Evolutionary conservation across 2,329 filamentous ascomycete genomes (phyloP).

Genomic region (Pseudopyricularia cyperi): DNA sequence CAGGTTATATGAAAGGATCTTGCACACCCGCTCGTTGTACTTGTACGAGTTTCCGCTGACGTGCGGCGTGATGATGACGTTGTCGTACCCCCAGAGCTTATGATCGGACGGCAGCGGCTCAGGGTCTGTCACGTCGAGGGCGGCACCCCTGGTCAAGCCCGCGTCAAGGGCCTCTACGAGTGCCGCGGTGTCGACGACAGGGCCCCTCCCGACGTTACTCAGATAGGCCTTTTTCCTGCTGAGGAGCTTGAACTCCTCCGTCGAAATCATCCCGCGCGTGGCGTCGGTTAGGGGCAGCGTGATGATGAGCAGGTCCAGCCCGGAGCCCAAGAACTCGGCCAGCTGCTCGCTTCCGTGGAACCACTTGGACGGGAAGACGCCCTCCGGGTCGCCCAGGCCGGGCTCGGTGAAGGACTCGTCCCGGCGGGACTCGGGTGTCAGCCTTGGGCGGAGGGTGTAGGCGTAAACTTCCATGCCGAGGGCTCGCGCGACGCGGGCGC

Average conservation of each 20-base stretch:
- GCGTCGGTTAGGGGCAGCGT: slow-evolving; percentile 24
- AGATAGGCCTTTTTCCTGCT: slow-evolving; percentile 31
- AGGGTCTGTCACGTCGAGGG: slow-evolving; percentile 54
- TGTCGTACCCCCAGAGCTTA: slow-evolving; percentile 46
- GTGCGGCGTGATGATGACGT: slow-evolving; percentile 36
- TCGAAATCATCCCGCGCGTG: slow-evolving; percentile 26
- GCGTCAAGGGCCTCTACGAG: slow-evolving; percentile 35
- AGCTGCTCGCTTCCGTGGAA: slow-evolving; percentile 22
- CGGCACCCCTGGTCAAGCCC: slow-evolving; percentile 32
- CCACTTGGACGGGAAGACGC: slow-evolving; percentile 25
- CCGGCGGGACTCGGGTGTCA: slow-evolving; percentile 42
- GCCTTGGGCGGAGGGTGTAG: slow-evolving; percentile 41
- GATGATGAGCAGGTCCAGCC: slow-evolving; percentile 27
- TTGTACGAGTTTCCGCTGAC: slow-evolving; percentile 8
- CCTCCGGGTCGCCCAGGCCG: slow-evolving; percentile 36
- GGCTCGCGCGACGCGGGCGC: slow-evolving; percentile 35
- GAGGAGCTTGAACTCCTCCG: slow-evolving; percentile 16
- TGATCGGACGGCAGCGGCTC: slow-evolving; percentile 49
- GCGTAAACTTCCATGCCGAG: slow-evolving; percentile 56
- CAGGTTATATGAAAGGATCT: slow-evolving; percentile 6
- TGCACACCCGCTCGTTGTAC: slow-evolving; percentile 2
- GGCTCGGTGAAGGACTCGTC: slow-evolving; percentile 52
- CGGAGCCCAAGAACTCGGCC: slow-evolving; percentile 24
- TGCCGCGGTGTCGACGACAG: slow-evolving; percentile 19
- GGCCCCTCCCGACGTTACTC: slow-evolving; percentile 46